A percentile compares a stretch with the other conserved stretches of the same genome.
Conservation (phyloP, 495 filamentous ascomycete genomes). For the Echria macrotheca region DNA sequence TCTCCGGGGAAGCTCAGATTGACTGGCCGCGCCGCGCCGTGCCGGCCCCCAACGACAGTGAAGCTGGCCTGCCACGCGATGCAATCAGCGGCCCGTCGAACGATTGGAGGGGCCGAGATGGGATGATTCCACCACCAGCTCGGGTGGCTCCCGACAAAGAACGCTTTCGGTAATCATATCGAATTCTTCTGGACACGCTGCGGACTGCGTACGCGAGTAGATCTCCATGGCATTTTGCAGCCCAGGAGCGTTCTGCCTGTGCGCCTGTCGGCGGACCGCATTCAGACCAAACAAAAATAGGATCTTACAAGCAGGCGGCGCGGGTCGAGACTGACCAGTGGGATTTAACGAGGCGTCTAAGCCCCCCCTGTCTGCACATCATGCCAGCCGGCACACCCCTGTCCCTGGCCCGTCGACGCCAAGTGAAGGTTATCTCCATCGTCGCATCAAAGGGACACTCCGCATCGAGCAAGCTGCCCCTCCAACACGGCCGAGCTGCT, state of each 20-base stretch:
- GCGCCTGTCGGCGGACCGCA: background rate
- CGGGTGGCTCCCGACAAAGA: no score
- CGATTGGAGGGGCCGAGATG: constrained; percentile 2
- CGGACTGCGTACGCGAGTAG: constrained; percentile 5
- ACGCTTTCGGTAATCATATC: no score
- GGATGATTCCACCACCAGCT: background rate
- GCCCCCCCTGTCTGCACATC: constrained; percentile 17
- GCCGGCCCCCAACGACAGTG: background rate
- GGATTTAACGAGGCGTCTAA: constrained; percentile 6
- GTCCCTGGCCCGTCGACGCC: background rate
- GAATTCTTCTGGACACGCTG: no score
- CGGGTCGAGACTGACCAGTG: constrained; percentile 18
- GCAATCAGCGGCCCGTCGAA: constrained; percentile 3
- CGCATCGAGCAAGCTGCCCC: background rate
- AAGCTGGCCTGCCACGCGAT: background rate
- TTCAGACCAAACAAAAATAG: constrained; percentile 23
- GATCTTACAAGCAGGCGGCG: constrained; percentile 21
- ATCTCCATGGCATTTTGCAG: no score
- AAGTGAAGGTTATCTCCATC: no score
- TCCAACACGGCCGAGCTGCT: background rate
- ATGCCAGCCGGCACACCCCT: background rate
- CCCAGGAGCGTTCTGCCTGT: no score
- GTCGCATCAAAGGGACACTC: no score
- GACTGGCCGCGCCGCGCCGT: background rate
- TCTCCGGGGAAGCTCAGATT: no score